These are phyloP conservation scores for Silene vulgaris DNA, from an alignment of 179 eudicot species.

Conservation along the genomic window DNA sequence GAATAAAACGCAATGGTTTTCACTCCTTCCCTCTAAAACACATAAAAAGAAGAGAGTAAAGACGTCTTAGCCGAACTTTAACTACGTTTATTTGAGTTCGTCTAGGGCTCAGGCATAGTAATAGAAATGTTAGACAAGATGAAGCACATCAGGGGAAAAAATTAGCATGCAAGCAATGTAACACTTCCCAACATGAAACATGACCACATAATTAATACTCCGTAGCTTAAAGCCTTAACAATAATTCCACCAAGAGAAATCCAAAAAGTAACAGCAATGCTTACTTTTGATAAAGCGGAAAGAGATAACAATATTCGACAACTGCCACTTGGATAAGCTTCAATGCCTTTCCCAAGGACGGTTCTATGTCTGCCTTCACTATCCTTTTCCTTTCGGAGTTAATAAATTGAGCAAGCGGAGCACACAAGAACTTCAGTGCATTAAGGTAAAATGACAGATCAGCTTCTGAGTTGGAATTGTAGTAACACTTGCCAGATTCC, in stretches of 20 bases:
- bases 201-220: background rate
- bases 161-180: background rate
- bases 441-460: conserved; percentile 37
- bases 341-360: conserved; percentile 28
- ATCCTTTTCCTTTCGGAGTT: conserved; percentile 47
- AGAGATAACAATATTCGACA: conserved; percentile 44
- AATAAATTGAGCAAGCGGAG: conserved; percentile 67
- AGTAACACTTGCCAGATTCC: conserved; percentile 26
- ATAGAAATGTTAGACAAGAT: background rate
- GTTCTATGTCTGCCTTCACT: conserved; percentile 37
- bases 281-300: conserved; percentile 48
- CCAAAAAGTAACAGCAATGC: conserved; percentile 7
- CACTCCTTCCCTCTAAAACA: background rate
- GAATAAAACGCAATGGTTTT: background rate
- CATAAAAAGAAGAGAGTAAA: background rate
- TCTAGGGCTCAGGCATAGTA: background rate
- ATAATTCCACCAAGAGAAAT: background rate
- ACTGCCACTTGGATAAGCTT: conserved; percentile 41
- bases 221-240: background rate
- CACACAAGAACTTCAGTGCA: conserved; percentile 69
- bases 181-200: background rate
- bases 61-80: background rate
- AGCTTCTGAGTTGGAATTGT: conserved; percentile 22
- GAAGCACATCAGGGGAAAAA: background rate
- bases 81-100: background rate